phyloP scores from a whole-genome alignment of 495 filamentous ascomycete species.

The Xylaria scruposa region DNA sequence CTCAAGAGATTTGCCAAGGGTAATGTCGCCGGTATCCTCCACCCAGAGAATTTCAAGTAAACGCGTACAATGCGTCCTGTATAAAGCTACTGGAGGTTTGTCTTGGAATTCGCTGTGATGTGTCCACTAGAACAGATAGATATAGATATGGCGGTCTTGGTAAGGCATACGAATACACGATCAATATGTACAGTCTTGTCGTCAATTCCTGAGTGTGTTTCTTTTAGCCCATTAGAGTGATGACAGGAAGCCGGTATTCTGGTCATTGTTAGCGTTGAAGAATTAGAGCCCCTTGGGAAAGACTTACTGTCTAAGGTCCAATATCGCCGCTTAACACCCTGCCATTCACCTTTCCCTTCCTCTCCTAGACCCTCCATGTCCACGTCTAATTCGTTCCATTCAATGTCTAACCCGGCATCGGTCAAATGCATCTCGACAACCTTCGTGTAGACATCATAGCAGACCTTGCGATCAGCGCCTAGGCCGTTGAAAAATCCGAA shows the following conservation, averaged over 20 bases:
- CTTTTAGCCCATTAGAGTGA: slow-evolving; percentile 64
- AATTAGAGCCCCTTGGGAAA: background rate
- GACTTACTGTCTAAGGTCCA: slow-evolving; percentile 77
- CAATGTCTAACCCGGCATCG: slow-evolving; percentile 88
- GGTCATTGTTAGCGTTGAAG: slow-evolving; percentile 18
- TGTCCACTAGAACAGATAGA: slow-evolving; percentile 38
- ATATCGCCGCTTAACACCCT: slow-evolving; percentile 84
- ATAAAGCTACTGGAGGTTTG: slow-evolving; percentile 16
- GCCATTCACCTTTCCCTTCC: slow-evolving; percentile 72
- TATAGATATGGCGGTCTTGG: slow-evolving; percentile 31
- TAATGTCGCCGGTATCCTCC: slow-evolving; percentile 77
- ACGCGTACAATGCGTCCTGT: background rate
- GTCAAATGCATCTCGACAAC: slow-evolving; percentile 91
- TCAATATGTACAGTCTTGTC: slow-evolving; percentile 17
- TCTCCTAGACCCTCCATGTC: slow-evolving; percentile 59
- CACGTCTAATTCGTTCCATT: slow-evolving; percentile 82
- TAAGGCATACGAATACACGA: slow-evolving; percentile 19
- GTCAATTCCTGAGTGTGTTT: slow-evolving; percentile 6
- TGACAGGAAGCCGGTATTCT: slow-evolving; percentile 60
- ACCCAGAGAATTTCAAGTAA: slow-evolving; percentile 67
- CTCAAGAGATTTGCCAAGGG: slow-evolving; percentile 83
- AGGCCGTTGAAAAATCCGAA: slow-evolving; percentile 98
- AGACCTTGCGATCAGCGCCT: slow-evolving; percentile 88
- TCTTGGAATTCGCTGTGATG: slow-evolving; percentile 14
- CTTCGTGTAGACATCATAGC: slow-evolving; percentile 94